A percentile compares a stretch with the other conserved stretches of the same genome.
These are phyloP conservation scores for Gamsiella multidivaricata DNA, from an alignment of 192 early-diverging fungal genomes.

Conservation along the genomic window DNA sequence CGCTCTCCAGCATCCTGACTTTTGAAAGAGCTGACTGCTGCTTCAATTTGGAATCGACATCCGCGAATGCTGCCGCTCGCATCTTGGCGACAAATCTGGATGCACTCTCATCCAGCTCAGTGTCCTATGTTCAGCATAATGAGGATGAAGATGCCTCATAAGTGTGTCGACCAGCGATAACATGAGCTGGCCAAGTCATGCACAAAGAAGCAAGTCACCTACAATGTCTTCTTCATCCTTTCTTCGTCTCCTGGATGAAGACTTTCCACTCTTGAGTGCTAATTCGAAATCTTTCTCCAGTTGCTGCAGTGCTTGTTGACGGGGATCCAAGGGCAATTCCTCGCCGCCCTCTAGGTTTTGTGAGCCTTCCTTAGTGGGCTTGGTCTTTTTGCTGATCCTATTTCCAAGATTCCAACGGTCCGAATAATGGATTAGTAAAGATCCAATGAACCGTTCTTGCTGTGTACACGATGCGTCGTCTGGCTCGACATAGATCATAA, in stretches of 20 bases:
- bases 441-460: not conserved
- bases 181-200: not conserved
- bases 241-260: slow-evolving; percentile 25
- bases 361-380: not conserved
- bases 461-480: not conserved
- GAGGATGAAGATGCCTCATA: not conserved
- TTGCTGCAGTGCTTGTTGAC: slow-evolving; percentile 24
- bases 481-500: not conserved
- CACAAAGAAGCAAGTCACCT: not conserved
- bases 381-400: slow-evolving; percentile 28
- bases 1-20: slow-evolving; percentile 70
- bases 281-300: slow-evolving; percentile 46
- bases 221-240: slow-evolving; percentile 50
- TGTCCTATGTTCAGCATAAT: slow-evolving; percentile 10
- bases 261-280: slow-evolving; percentile 44
- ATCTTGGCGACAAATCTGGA: slow-evolving; percentile 38
- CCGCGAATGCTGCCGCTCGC: slow-evolving; percentile 68
- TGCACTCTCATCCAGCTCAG: slow-evolving; percentile 38
- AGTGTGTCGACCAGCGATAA: not conserved
- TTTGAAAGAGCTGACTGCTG: slow-evolving; percentile 75
- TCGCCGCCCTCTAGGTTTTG: slow-evolving; percentile 7
- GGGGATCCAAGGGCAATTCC: slow-evolving; percentile 26
- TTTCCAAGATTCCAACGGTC: not conserved
- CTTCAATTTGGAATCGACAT: slow-evolving; percentile 69
- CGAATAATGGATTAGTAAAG: not conserved